These are phyloP conservation scores for Aspergillus kassunensis DNA, from an alignment of 495 filamentous ascomycete genomes.

Conservation along the genomic window DNA sequence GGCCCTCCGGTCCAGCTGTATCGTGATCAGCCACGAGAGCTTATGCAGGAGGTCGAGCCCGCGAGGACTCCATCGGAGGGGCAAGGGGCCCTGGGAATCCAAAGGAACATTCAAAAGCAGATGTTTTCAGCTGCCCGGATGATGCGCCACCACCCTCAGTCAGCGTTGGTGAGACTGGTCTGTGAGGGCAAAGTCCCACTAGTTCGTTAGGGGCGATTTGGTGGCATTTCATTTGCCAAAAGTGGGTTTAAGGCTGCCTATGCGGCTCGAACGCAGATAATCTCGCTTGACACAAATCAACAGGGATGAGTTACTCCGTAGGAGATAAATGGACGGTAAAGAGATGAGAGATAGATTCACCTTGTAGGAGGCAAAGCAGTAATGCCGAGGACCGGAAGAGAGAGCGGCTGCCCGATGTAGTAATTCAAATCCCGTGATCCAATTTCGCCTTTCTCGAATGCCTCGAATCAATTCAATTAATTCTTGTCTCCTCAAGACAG, in stretches of 20 bases:
- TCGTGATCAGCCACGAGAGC: slow-evolving; percentile 26
- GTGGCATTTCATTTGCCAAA: slow-evolving; percentile 6
- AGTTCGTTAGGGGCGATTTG: slow-evolving; percentile 18
- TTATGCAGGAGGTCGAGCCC: slow-evolving; percentile 15
- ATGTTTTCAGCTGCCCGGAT: slow-evolving; percentile 32
- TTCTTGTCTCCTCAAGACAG: no score
- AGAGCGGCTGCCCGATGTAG: neutral
- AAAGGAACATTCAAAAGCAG: slow-evolving; percentile 17
- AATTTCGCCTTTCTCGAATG: neutral
- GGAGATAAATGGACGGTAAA: neutral
- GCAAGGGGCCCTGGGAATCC: slow-evolving; percentile 12
- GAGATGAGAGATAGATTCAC: neutral
- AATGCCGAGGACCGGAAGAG: no score
- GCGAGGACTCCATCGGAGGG: slow-evolving; percentile 20
- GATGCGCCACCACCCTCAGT: slow-evolving; percentile 27
- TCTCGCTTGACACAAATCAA: neutral
- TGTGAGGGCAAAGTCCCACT: slow-evolving; percentile 17
- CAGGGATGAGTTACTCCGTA: neutral
- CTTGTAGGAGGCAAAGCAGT: neutral
- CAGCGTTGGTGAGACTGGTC: slow-evolving; percentile 7
- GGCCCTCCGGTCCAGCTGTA: slow-evolving; percentile 22
- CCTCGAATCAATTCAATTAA: neutral
- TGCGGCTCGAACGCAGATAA: slow-evolving; percentile 17
- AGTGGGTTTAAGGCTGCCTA: slow-evolving; percentile 19
- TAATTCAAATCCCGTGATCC: neutral